phyloP scores from a whole-genome alignment of 805 yeast species.

The Candida hungchunana region DNA sequence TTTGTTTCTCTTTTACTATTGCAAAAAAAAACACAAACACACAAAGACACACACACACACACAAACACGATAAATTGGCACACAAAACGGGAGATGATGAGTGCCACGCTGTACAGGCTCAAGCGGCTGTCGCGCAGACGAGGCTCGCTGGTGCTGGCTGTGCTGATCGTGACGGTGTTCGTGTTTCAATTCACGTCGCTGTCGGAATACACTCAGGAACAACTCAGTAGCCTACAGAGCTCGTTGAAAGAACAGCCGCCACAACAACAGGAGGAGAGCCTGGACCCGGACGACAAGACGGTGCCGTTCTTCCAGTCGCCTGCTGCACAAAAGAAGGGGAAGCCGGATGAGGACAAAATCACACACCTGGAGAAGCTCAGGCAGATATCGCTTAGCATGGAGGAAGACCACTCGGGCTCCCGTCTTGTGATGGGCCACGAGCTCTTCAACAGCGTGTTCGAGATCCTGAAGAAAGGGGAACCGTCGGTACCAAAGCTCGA shows the following conservation, averaged over 20 bases:
- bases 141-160: slow-evolving; percentile 11
- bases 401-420: slow-evolving; percentile 31
- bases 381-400: slow-evolving; percentile 23
- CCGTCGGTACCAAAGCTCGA: slow-evolving; percentile 43
- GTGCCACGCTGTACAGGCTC: slow-evolving; percentile 11
- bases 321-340: slow-evolving; percentile 13
- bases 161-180: slow-evolving; percentile 8
- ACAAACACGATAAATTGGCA: too few species aligned
- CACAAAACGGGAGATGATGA: too few species aligned
- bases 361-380: slow-evolving; percentile 17
- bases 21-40: too few species aligned
- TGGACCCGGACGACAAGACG: slow-evolving; percentile 17
- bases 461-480: slow-evolving; percentile 35
- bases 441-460: slow-evolving; percentile 41
- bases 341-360: slow-evolving; percentile 1
- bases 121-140: slow-evolving; percentile 19
- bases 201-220: slow-evolving; percentile 12
- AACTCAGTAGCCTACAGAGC: slow-evolving; percentile 9
- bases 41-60: too few species aligned
- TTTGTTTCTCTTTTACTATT: too few species aligned
- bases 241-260: not conserved
- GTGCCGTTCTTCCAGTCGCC: slow-evolving; percentile 25
- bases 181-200: slow-evolving; percentile 18
- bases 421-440: slow-evolving; percentile 35
- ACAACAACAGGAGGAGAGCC: not conserved